Conservation (phyloP, 495 filamentous ascomycete genomes). For the Podospora tetraspora region DNA sequence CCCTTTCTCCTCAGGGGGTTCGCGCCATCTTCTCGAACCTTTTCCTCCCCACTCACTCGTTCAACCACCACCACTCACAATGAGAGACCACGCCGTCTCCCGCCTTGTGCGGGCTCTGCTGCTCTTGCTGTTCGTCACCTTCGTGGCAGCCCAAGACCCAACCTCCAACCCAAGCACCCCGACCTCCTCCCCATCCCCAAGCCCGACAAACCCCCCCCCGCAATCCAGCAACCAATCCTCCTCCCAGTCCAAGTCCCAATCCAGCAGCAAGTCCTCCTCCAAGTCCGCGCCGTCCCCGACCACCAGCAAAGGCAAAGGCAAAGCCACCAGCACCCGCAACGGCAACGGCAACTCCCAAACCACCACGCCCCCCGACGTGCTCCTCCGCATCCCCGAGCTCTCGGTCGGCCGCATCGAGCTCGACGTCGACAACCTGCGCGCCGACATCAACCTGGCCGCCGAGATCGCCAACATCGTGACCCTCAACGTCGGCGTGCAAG, state of each 20-base stretch:
- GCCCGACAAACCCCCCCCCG: constrained; percentile 6
- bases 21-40: not conserved
- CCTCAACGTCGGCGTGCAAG: constrained; percentile 50
- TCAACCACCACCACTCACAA: constrained; percentile 18
- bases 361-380: constrained; percentile 46
- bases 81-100: constrained; percentile 17
- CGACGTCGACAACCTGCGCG: constrained; percentile 48
- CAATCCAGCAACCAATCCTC: constrained; percentile 9
- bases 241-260: not conserved
- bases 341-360: not conserved
- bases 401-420: constrained; percentile 52
- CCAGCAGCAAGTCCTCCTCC: not conserved
- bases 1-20: constrained; percentile 3
- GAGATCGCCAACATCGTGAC: constrained; percentile 49
- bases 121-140: constrained; percentile 17
- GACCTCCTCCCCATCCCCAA: constrained; percentile 9
- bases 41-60: constrained; percentile 21
- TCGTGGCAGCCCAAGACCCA: constrained; percentile 24
- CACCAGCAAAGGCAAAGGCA: constrained; percentile 5
- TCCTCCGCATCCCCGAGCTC: constrained; percentile 49
- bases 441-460: constrained; percentile 53
- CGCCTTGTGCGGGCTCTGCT: constrained; percentile 22
- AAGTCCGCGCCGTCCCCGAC: constrained; percentile 10
- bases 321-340: constrained; percentile 13
- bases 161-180: constrained; percentile 12